Base-by-base conservation (phyloP, 1,139 yeast genomes). In the Kluyveromyces sp. region DNA sequence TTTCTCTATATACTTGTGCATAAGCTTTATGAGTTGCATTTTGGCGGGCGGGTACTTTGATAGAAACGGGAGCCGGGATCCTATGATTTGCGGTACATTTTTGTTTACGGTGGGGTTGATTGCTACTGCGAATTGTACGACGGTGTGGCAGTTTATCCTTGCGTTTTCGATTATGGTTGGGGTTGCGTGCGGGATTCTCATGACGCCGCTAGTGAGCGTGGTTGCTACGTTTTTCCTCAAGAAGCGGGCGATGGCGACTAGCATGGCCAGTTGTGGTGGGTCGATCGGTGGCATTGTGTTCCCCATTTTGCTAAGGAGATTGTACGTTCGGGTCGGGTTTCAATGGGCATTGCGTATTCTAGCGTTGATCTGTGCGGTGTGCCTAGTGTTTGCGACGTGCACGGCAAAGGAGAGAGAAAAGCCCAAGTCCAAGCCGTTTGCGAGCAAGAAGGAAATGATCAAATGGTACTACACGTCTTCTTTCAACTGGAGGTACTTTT, bases 181-280 rank as follows among this genome's bases (percentile, higher is more conserved):
- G 2, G 50, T 75, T 1, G 86, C 84, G 0, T 71, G 75, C 39
- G 83, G 82, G 0, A 58, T 79, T 33, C 70, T 78, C 28, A 73
- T 78, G 66, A 71, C 79, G 4, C 84, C 85, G 0, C 64, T 77
- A 47, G 69, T 79, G 15, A 78, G 81, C 5, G 75, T 73, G 30
- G 67, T 79, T 3, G 74, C 80, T n/a, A 83, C 81, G 48, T 79
- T 80, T 75, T 81, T 79, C 55, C 63, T 66, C 47, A 66, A 64
- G 42, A 73, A 72, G 49, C 67, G 84, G 46, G 84, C 81, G 0
- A 62, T 70, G 32, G 81, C 80, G 3, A 70, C 77, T 25, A 81
- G 83, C 0, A 51, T 78, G 0, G 80, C 83, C 2, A 76, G 83
- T 1, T 67, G 75, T 56, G 86, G 86, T 21, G 86, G 85, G 0